A percentile compares a stretch with the other conserved stretches of the same genome.
Evolutionary conservation across 2,329 filamentous ascomycete genomes (phyloP).

Genomic region (Magnaporthiopsis poae): DNA sequence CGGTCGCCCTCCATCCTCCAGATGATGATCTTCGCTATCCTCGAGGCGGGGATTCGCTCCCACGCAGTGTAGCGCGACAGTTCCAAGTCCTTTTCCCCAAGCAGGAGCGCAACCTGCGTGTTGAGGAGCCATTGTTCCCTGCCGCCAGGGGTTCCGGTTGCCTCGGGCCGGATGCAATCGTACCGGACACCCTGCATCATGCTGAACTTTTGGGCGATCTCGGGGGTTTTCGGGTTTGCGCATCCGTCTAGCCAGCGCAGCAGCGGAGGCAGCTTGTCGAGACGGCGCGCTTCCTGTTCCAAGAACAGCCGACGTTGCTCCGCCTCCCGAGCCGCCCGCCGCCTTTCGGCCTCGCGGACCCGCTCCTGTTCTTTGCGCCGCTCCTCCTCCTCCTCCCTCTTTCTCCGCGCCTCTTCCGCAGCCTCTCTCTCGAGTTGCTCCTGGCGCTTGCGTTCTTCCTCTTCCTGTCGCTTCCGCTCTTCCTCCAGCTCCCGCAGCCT

Average conservation of each 20-base stretch:
- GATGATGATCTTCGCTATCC: conserved; percentile 46
- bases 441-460: conserved; percentile 35
- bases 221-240: conserved; percentile 39
- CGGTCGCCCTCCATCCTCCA: conserved; percentile 49
- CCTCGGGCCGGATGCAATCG: conserved; percentile 48
- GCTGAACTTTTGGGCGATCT: conserved; percentile 45
- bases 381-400: conserved; percentile 43
- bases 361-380: conserved; percentile 42
- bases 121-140: conserved; percentile 59
- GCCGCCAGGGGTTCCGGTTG: conserved; percentile 44
- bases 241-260: conserved; percentile 50
- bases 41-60: conserved; percentile 44
- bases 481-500: conserved; percentile 19
- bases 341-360: conserved; percentile 35
- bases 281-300: conserved; percentile 43
- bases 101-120: conserved; percentile 51
- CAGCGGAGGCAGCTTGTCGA: conserved; percentile 50
- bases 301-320: conserved; percentile 41
- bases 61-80: conserved; percentile 52
- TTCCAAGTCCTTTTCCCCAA: conserved; percentile 54
- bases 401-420: conserved; percentile 37
- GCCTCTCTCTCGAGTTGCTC: conserved; percentile 39
- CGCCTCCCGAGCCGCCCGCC: conserved; percentile 35
- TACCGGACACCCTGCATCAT: conserved; percentile 52
- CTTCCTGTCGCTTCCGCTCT: conserved; percentile 25